phyloP scores from a whole-genome alignment of 257 asterid genomes.

The Salvia rosmarinus region DNA sequence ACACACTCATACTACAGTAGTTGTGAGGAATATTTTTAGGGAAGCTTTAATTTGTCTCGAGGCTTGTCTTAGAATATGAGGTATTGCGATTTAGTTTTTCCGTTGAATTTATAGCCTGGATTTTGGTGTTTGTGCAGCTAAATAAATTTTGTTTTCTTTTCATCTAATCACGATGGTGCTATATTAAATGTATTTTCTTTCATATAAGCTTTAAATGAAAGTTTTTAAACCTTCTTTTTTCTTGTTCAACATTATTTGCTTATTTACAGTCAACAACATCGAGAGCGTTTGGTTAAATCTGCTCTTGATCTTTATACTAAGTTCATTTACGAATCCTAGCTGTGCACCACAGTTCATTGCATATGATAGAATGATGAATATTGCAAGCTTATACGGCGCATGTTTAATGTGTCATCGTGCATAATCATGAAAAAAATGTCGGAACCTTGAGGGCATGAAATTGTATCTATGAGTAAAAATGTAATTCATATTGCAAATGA shows the following conservation, averaged over 20 bases:
- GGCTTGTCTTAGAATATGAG: not conserved
- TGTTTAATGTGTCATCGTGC: not conserved
- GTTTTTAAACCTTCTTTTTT: not conserved
- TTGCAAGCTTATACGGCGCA: no score
- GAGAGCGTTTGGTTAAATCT: not conserved
- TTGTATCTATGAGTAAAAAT: not conserved
- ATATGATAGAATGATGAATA: not conserved
- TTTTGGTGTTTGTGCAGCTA: not conserved
- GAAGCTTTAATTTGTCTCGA: not conserved
- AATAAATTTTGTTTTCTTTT: slow-evolving; percentile 1
- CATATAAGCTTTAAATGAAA: not conserved
- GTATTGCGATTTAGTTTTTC: not conserved
- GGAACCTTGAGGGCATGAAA: not conserved
- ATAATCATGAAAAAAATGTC: not conserved
- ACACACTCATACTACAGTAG: no score
- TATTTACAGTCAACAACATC: not conserved
- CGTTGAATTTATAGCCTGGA: not conserved
- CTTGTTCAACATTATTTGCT: not conserved
- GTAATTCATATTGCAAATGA: not conserved
- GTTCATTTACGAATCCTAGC: slow-evolving; percentile 4
- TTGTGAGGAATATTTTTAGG: not conserved
- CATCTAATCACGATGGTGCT: no score
- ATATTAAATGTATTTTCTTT: not conserved
- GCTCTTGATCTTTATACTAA: not conserved
- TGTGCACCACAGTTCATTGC: not conserved